Base-by-base conservation (phyloP, 139 green algal genomes). In the Edaphochlamys debaryana region DNA sequence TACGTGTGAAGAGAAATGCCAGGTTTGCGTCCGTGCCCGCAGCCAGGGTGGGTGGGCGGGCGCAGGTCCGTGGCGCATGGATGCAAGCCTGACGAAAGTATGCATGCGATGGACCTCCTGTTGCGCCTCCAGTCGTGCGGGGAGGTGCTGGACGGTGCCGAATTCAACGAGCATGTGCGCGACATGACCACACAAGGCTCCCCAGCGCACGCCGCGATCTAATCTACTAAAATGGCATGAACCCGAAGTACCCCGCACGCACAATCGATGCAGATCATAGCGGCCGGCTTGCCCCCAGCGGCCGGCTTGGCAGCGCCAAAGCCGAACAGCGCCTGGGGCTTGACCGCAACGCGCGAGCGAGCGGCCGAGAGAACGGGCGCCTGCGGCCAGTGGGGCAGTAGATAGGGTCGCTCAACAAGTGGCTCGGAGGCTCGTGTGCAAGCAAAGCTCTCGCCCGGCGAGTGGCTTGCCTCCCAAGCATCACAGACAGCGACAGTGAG, bases 191-290 rank as follows among this genome's bases (percentile, higher is more conserved):
- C 48, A 54, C 11, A 54, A 54, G 48, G 48, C 48, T 54, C 11
- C 15, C 48, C 48, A 54, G 11, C 48, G 48, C 48, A 54, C 15
- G 48, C 48, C 48, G 48, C 48, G 48, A 11, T 11, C 48, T 23
- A 54, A 23, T 54, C 15, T 23, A 15, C 48, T 54, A 15, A 11
- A 54, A 15, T 54, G 48, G 48, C n/a, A n/a, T n/a, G n/a, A n/a
- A n/a, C n/a, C n/a, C n/a, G n/a, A n/a, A n/a, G n/a, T n/a, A n/a
- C n/a, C n/a, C n/a, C n/a, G n/a, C n/a, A 71, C 69, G 69, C 71
- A 74, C 81, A 86, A 60, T 76, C 70, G 25, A 86, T 68, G 62
- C 85, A 89, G 72, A 89, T 89, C 70, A 84, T 69, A 52, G 48
- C 82, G 72, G 83, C 79, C 0, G 85, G 48, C 37, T 27, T 63